These are phyloP conservation scores for Haberlea rhodopensis DNA, from an alignment of 257 asterid genomes.

Conservation along the genomic window DNA sequence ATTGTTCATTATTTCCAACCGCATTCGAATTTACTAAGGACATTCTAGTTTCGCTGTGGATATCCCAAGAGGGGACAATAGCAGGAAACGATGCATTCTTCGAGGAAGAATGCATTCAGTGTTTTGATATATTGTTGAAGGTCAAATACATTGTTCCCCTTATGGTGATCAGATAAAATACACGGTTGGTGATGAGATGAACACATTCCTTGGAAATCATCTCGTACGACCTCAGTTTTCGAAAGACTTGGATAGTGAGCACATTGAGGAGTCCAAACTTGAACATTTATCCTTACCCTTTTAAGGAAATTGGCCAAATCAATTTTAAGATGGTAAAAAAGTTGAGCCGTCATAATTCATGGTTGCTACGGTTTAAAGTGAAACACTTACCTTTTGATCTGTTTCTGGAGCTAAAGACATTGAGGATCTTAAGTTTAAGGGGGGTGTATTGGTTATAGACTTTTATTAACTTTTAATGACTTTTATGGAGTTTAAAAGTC, in stretches of 20 bases:
- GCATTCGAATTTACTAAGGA: conserved; percentile 27
- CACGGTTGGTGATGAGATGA: conserved; percentile 11
- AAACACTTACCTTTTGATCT: conserved; percentile 14
- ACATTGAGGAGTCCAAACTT: background rate
- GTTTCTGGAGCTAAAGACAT: conserved; percentile 13
- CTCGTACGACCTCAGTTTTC: background rate
- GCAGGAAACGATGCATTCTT: background rate
- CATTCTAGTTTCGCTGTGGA: conserved; percentile 29
- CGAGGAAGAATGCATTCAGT: conserved; percentile 6
- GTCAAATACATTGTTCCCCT: conserved; percentile 15
- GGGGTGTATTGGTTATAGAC: too few species aligned
- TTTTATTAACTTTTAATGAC: too few species aligned
- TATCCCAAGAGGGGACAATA: conserved; percentile 5
- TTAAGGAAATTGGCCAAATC: conserved; percentile 12
- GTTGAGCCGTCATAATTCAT: background rate
- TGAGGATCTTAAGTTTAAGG: conserved; percentile 22
- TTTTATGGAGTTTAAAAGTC: too few species aligned
- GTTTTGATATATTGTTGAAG: conserved; percentile 13
- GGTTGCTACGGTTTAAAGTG: conserved; percentile 7
- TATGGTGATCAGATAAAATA: conserved; percentile 1
- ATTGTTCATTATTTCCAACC: conserved; percentile 26
- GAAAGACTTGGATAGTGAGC: conserved; percentile 4
- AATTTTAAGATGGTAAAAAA: conserved; percentile 6
- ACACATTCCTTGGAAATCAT: background rate
- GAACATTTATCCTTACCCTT: conserved; percentile 24